Base-by-base conservation (phyloP, 306 rosid species). In the Medicago ruthenica region DNA sequence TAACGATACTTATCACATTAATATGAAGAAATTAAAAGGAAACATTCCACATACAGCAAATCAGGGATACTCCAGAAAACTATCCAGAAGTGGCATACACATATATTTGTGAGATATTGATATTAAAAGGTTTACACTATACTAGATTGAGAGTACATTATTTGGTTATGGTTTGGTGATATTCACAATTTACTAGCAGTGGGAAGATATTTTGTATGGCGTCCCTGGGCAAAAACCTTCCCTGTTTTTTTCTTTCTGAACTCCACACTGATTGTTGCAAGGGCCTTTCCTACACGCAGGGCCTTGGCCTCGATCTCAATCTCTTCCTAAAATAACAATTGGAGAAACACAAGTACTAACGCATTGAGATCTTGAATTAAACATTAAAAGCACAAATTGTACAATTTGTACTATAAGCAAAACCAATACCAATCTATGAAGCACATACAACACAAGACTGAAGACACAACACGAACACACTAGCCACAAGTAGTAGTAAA, bases 171-270 rank as follows among this genome's bases (percentile, higher is more conserved):
- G 10, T 66, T 17, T 17, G 68, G 11, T 37, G 51, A 2, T 42
- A 20, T 77, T 85, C 88, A 90, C 74, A 92, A 20, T 83, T 86
- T 92, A 78, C 97, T 90, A 11, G 84, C 0, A 42, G 71, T 0
- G 5, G 90, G 80, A 41, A 90, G 88, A 76, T 83, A 92, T 83
- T 89, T 90, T 65, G 96, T 90, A 80, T 88, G 97, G 54, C 94
- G 94, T 2, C 96, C 96, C 77, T 88, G 96, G 2, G 94, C 97
- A 51, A 92, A 75, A 70, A 92, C 64, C 79, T 90, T 92, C 48
- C 96, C 91, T 0, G 89, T 88, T 58, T 74, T 67, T 73, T 90
- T 92, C 82, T 87, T 92, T 83, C 87, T 87, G 39, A 92, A 80
- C 86, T 90, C 92, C 12, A 92, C 93, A 13, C 88, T 92, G 8